Conservation (phyloP, 306 rosid genomes). For the Begonia fuchsioides region DNA sequence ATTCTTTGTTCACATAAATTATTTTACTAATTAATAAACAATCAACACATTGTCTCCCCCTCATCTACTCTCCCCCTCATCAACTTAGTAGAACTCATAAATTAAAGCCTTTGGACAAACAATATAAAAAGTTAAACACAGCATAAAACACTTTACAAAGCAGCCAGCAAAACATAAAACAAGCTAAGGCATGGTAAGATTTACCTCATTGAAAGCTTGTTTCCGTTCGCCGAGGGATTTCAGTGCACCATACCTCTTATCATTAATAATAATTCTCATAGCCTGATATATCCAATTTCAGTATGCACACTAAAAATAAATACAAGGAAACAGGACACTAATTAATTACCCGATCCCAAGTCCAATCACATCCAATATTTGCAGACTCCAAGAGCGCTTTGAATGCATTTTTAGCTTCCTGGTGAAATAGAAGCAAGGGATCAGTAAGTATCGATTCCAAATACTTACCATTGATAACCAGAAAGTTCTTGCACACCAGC, state of each 20-base stretch:
- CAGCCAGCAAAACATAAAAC: no score
- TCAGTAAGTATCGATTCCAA: no score
- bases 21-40: no score
- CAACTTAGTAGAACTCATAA: no score
- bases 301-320: conserved; percentile 1
- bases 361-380: conserved; percentile 87
- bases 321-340: neutral
- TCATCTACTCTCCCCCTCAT: no score
- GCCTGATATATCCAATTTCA: conserved; percentile 32
- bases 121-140: no score
- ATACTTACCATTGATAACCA: conserved; percentile 2
- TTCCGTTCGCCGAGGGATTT: conserved; percentile 92
- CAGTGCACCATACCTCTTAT: conserved; percentile 75
- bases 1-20: no score
- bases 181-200: conserved; percentile 2
- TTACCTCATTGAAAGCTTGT: conserved; percentile 90
- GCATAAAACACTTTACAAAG: no score
- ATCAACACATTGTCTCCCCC: no score
- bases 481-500: conserved; percentile 30
- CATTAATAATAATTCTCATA: conserved; percentile 79
- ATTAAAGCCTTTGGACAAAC: no score
- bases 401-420: conserved; percentile 91
- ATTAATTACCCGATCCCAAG: conserved; percentile 87
- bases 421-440: conserved; percentile 2
- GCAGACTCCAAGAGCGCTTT: conserved; percentile 72